Evolutionary conservation across 2,329 filamentous ascomycete species (phyloP).

Genomic region (Neophaeococcomyces aloes): DNA sequence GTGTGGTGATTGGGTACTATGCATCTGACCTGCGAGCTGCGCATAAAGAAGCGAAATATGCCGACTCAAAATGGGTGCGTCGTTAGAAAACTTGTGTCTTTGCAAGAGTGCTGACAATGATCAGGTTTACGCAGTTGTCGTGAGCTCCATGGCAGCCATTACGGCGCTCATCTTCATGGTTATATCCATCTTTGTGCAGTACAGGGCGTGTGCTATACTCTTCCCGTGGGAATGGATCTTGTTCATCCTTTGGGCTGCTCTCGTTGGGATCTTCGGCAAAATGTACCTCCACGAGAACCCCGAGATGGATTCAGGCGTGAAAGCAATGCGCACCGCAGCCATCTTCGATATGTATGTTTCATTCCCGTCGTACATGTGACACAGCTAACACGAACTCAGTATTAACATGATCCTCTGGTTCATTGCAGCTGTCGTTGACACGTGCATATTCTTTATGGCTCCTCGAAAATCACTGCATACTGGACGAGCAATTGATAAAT

Average conservation of each 20-base stretch:
- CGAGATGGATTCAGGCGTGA: slow-evolving; percentile 52
- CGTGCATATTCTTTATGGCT: background rate
- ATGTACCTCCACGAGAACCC: slow-evolving; percentile 65
- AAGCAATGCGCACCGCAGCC: slow-evolving; percentile 74
- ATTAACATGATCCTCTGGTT: slow-evolving; percentile 68
- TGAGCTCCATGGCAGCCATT: slow-evolving; percentile 54
- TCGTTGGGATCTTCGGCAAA: slow-evolving; percentile 75
- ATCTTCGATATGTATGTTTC: slow-evolving; percentile 59
- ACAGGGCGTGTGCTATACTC: slow-evolving; percentile 26
- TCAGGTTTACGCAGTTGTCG: slow-evolving; percentile 61
- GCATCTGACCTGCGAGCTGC: slow-evolving; percentile 55
- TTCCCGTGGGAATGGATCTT: slow-evolving; percentile 63
- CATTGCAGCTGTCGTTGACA: slow-evolving; percentile 41
- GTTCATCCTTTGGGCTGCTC: slow-evolving; percentile 66
- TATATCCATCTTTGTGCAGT: slow-evolving; percentile 42
- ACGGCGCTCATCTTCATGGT: slow-evolving; percentile 57
- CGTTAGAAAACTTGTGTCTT: background rate
- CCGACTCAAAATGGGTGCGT: slow-evolving; percentile 61
- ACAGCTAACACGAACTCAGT: background rate
- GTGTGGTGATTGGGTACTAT: slow-evolving; percentile 71
- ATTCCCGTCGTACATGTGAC: no score
- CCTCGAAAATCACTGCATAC: background rate
- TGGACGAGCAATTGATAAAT: background rate
- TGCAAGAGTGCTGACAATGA: background rate
- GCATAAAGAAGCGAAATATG: slow-evolving; percentile 38